Conservation (phyloP, 371 early-diverging fungal species). For the Batkoa obscura region DNA sequence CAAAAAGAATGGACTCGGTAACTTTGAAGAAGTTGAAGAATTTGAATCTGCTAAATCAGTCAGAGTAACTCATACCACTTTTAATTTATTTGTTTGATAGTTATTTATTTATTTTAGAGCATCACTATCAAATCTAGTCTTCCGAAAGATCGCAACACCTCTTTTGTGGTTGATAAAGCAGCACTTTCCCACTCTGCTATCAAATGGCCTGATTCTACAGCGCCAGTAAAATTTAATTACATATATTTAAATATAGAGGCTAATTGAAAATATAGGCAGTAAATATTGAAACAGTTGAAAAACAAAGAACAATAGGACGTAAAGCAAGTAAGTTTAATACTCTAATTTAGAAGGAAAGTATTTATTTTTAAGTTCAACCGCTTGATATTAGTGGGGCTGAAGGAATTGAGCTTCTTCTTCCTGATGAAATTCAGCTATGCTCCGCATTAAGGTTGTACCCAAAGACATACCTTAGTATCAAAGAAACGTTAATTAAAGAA, state of each 20-base stretch:
- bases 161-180: too few species aligned
- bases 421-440: constrained; percentile 63
- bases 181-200: too few species aligned
- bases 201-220: too few species aligned
- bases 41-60: constrained; percentile 42
- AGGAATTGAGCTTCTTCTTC: constrained; percentile 63
- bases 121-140: neutral
- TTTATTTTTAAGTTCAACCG: constrained; percentile 24
- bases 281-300: too few species aligned
- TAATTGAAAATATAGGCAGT: too few species aligned
- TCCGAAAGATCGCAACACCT: neutral
- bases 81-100: constrained; percentile 3
- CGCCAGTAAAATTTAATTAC: too few species aligned
- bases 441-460: constrained; percentile 65
- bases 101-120: neutral
- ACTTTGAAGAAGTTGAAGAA: constrained; percentile 45
- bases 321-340: neutral
- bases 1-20: constrained; percentile 69
- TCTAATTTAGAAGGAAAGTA: neutral
- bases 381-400: constrained; percentile 65
- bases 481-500: constrained; percentile 69
- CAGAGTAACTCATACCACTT: constrained; percentile 11
- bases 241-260: too few species aligned
- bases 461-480: constrained; percentile 69
- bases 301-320: too few species aligned